phyloP scores from a whole-genome alignment of 768 basidiomycete genomes.

The Agaricus subrufescens region DNA sequence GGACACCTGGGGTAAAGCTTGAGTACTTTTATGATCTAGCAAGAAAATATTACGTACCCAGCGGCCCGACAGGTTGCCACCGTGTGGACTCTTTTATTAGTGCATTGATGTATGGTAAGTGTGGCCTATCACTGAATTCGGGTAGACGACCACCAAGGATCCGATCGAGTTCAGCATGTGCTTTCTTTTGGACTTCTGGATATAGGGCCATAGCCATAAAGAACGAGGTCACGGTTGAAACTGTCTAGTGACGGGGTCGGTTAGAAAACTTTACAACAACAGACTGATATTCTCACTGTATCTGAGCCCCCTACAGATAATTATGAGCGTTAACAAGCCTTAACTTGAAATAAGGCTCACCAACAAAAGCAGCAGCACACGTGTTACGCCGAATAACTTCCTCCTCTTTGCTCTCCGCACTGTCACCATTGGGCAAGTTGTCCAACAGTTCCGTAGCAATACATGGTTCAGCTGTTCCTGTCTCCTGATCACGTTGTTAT shows the following conservation, averaged over 20 bases:
- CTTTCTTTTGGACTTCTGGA: conserved; percentile 14
- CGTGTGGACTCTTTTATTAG: conserved; percentile 31
- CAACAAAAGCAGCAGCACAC: conserved; percentile 3
- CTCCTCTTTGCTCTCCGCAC: not conserved
- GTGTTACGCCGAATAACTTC: conserved; percentile 1
- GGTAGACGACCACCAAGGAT: conserved; percentile 25
- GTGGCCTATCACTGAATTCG: conserved; percentile 16
- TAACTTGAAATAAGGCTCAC: not conserved
- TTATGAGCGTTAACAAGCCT: not conserved
- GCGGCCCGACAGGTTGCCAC: conserved; percentile 26
- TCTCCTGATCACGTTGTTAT: not conserved
- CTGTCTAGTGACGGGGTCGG: conserved; percentile 5
- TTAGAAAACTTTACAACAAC: not conserved
- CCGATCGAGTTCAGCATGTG: conserved; percentile 11
- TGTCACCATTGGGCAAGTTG: conserved; percentile 2
- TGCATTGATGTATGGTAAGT: conserved; percentile 29
- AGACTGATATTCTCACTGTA: conserved; percentile 1
- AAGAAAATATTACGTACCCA: conserved; percentile 9
- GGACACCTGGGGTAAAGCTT: no score
- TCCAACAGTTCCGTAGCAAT: conserved; percentile 7
- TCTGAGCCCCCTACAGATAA: conserved; percentile 5
- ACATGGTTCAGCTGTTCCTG: not conserved
- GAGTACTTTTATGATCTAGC: no score
- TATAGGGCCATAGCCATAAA: conserved; percentile 16
- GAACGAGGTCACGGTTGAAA: conserved; percentile 12